Conservation (phyloP, 163 green algal genomes). For the Chlorella variabilis region DNA sequence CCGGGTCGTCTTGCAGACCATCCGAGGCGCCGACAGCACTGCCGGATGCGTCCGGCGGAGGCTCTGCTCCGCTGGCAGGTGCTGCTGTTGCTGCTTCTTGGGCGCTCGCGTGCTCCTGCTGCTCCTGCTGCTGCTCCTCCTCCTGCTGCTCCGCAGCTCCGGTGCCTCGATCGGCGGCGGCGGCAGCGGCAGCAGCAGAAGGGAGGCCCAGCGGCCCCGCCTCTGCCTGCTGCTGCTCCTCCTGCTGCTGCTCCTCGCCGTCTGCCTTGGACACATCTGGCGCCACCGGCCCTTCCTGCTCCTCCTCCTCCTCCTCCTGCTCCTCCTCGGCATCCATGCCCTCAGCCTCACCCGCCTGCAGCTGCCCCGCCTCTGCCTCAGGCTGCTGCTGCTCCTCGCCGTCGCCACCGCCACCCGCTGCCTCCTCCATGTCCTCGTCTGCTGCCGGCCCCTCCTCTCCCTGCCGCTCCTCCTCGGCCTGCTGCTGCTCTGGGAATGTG, state of each 20-base stretch:
- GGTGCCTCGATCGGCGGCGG: conserved; percentile 37
- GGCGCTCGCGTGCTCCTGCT: conserved; percentile 39
- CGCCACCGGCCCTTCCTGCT: conserved; percentile 36
- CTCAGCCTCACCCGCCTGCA: conserved; percentile 14
- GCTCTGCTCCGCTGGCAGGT: neutral
- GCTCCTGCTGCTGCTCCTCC: conserved; percentile 38
- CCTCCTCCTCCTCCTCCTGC: conserved; percentile 38
- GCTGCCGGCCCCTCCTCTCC: conserved; percentile 40
- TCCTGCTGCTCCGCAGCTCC: conserved; percentile 37
- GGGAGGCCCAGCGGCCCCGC: conserved; percentile 62
- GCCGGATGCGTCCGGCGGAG: conserved; percentile 46
- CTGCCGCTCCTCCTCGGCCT: conserved; percentile 31
- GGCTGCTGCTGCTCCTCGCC: conserved; percentile 33
- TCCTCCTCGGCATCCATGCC: conserved; percentile 7
- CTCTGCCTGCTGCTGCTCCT: conserved; percentile 48
- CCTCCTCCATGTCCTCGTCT: conserved; percentile 48
- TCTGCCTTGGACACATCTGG: conserved; percentile 41
- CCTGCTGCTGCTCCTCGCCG: conserved; percentile 35
- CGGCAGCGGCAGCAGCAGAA: conserved; percentile 46
- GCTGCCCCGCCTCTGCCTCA: conserved; percentile 4
- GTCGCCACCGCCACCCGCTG: neutral
- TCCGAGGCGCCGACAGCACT: conserved; percentile 37
- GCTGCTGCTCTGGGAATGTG: conserved; percentile 15
- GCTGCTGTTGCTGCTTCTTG: neutral
- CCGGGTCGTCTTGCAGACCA: conserved; percentile 24